phyloP scores from a whole-genome alignment of 2,329 filamentous ascomycete genomes.

The Exophiala bonariae region DNA sequence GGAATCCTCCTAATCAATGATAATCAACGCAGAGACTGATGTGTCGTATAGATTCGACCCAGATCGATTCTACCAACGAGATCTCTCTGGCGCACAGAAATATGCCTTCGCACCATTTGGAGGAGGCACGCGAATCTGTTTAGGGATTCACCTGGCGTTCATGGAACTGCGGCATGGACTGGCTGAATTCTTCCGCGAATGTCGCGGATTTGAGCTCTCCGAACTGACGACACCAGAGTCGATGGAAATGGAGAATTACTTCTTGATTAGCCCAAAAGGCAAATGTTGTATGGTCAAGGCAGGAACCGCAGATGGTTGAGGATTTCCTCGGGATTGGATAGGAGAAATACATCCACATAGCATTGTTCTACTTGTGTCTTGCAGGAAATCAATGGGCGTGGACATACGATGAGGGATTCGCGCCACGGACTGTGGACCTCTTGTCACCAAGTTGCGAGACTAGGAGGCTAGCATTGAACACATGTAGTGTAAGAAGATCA shows the following conservation, averaged over 20 bases:
- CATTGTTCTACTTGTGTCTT: no score
- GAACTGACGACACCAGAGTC: not conserved
- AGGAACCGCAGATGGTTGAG: no score
- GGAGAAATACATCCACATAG: no score
- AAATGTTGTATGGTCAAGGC: slow-evolving; percentile 2
- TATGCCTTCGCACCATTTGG: slow-evolving; percentile 67
- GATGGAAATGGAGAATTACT: slow-evolving; percentile 19
- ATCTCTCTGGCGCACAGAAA: slow-evolving; percentile 5
- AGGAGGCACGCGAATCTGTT: slow-evolving; percentile 66
- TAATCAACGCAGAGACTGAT: not conserved
- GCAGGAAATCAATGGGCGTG: no score
- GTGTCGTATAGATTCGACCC: slow-evolving; percentile 45
- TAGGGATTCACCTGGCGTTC: slow-evolving; percentile 67
- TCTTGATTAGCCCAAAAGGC: slow-evolving; percentile 14
- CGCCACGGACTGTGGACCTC: no score
- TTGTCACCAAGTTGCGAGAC: no score
- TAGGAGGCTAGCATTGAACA: no score
- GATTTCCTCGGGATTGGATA: no score
- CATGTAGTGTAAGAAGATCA: no score
- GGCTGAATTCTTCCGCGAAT: slow-evolving; percentile 52
- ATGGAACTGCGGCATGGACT: slow-evolving; percentile 57
- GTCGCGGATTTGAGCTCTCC: slow-evolving; percentile 3
- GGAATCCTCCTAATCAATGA: not conserved
- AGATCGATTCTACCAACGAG: slow-evolving; percentile 45
- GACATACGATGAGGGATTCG: no score